Percentiles rank a stretch among this genome's conserved stretches.
Conservation (phyloP, 163 green algal species). For the Chloromonas sp. region DNA sequence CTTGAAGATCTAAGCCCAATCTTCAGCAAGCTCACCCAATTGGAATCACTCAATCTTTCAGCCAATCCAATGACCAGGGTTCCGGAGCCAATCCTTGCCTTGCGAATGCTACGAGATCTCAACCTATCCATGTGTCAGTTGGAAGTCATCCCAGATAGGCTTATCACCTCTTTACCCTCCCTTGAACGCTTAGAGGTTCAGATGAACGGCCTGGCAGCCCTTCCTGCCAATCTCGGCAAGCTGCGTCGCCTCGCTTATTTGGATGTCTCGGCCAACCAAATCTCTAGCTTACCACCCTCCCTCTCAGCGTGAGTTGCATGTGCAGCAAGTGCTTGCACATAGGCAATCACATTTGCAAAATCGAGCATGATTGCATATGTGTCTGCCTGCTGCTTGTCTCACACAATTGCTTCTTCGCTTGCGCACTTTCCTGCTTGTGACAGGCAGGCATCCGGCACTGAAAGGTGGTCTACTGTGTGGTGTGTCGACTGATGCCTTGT, state of each 20-base stretch:
- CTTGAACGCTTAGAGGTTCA: background rate
- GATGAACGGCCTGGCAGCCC: background rate
- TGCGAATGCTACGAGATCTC: background rate
- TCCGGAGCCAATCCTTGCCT: background rate
- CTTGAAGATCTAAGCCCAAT: background rate
- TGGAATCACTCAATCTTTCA: background rate
- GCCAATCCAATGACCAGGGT: background rate
- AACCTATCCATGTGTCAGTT: background rate
- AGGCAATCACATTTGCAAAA: too few relatives aligned
- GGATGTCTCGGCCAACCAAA: background rate
- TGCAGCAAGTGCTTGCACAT: too few relatives aligned
- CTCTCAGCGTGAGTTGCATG: background rate
- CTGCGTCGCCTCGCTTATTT: background rate
- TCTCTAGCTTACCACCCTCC: background rate
- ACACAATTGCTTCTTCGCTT: too few relatives aligned
- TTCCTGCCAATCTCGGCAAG: background rate
- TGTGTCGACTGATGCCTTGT: too few relatives aligned
- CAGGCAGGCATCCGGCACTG: too few relatives aligned
- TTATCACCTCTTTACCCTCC: background rate
- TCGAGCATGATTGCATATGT: too few relatives aligned
- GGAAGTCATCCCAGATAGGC: background rate
- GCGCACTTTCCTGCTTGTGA: too few relatives aligned
- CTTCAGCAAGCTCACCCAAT: background rate
- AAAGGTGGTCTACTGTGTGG: too few relatives aligned
- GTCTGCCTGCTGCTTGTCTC: too few relatives aligned